Base-by-base conservation (phyloP, 2,329 filamentous ascomycete genomes). In the Pyricularia sp. region DNA sequence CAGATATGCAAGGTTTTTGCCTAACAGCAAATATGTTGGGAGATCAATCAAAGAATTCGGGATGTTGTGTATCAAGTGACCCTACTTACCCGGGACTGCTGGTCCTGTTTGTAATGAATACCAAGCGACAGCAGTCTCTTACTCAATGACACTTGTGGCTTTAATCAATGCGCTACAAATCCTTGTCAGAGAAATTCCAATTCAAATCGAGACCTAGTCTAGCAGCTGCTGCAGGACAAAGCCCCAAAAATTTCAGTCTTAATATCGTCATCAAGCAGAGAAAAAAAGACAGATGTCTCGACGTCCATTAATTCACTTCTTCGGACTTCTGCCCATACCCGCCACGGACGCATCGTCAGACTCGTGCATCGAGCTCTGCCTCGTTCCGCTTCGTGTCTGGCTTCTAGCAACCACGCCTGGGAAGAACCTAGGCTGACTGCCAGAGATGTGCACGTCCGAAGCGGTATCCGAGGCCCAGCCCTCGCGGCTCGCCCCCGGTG, bases 381-480 rank as follows among this genome's bases (percentile, higher is more conserved):
- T 75, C 70, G 76, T 75, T 68, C 83, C 84, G 63, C 79, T 80
- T 67, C 77, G 81, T 67, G 82, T 79, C 65, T 80, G 79, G 74
- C 82, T 82, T 68, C 84, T 79, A 20, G 83, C 82, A 64, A 93
- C 84, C 36, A 93, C 84, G 0, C 91, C 91, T 0, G 91, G 91
- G 72, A 92, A 91, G 71, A 92, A 87, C 71, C 83, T 85, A 12
- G 90, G 91, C 76, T 92, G 90, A 66, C 81, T 84, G 3, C 84
- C 86, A 14, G 82, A 85, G 12, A 87, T 75, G 72, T 86, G 82
- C 68, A 80, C 72, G 70, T 84, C 80, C 65, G 33, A n/a, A 30
- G 10, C 31, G 7, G 64, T 17, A n/a, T 55, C 42, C 17, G 42
- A 20, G 20, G 42, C 6, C 42, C 42, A 55, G 20, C 42, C 42